A percentile compares a stretch with the other conserved stretches of the same genome.
Conservation (phyloP, 148 eudicot genomes). For the Cornus florida region DNA sequence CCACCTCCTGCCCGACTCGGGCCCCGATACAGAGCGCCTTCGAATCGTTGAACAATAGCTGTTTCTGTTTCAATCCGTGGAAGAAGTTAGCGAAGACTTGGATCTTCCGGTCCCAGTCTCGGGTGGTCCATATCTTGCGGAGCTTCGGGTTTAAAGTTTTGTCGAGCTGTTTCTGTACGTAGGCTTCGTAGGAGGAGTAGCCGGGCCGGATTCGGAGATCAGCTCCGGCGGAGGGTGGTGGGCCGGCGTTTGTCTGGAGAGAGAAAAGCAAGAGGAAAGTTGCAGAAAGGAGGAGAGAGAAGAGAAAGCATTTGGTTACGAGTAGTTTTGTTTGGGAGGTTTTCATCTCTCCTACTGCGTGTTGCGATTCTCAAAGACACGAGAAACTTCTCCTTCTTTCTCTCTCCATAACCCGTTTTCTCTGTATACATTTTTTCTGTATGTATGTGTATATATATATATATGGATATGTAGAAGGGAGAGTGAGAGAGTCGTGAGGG, state of each 20-base stretch:
- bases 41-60: constrained; percentile 37
- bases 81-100: constrained; percentile 61
- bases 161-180: constrained; percentile 68
- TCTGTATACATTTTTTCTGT: background rate
- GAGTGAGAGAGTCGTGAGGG: background rate
- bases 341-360: constrained; percentile 35
- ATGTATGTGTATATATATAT: background rate
- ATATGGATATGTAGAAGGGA: background rate
- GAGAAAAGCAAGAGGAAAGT: constrained; percentile 34
- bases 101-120: constrained; percentile 84
- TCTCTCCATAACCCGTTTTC: background rate
- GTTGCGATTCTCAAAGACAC: background rate
- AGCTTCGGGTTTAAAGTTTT: constrained; percentile 81
- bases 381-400: background rate
- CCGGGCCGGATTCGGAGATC: constrained; percentile 75
- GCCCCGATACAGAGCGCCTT: constrained; percentile 71
- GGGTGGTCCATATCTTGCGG: constrained; percentile 71
- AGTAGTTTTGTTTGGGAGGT: constrained; percentile 19
- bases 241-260: background rate
- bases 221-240: constrained; percentile 9
- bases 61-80: constrained; percentile 21
- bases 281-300: constrained; percentile 37
- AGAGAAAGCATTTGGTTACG: constrained; percentile 32
- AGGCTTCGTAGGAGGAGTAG: constrained; percentile 63
- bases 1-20: constrained; percentile 90